These are phyloP conservation scores for Ogataea nitratoaversa DNA, from an alignment of 805 yeast species.

Conservation along the genomic window DNA sequence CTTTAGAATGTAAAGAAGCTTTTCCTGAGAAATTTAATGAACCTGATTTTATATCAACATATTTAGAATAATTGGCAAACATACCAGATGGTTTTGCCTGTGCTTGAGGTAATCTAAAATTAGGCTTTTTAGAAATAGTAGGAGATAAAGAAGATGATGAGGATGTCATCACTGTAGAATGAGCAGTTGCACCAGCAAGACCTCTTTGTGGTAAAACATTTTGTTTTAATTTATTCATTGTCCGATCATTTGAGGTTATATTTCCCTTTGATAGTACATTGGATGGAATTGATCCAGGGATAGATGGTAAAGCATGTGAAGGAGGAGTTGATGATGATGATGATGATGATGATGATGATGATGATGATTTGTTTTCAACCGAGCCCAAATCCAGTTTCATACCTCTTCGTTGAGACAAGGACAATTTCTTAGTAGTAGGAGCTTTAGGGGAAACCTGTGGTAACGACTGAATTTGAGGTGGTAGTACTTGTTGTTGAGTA, in stretches of 20 bases:
- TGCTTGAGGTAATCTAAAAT: slow-evolving; percentile 22
- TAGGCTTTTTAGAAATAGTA: slow-evolving; percentile 16
- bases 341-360: slow-evolving; percentile 9
- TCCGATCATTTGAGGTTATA: slow-evolving; percentile 3
- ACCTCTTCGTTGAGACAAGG: slow-evolving; percentile 52
- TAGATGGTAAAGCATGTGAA: too few relatives aligned
- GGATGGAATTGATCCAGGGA: slow-evolving; percentile 19
- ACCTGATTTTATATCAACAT: slow-evolving; percentile 89
- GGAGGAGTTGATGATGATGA: neutral
- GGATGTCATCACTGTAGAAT: slow-evolving; percentile 10
- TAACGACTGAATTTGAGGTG: neutral
- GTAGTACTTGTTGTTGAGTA: neutral
- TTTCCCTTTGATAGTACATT: neutral
- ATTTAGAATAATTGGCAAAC: slow-evolving; percentile 81
- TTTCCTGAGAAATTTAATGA: slow-evolving; percentile 89
- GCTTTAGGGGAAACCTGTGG: slow-evolving; percentile 6
- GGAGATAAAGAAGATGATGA: slow-evolving; percentile 15
- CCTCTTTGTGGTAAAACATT: slow-evolving; percentile 24
- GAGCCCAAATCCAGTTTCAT: slow-evolving; percentile 41
- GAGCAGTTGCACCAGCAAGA: slow-evolving; percentile 17
- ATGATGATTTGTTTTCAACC: neutral
- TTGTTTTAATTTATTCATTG: slow-evolving; percentile 17
- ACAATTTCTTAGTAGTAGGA: slow-evolving; percentile 33
- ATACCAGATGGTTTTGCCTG: slow-evolving; percentile 46
- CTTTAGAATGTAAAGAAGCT: slow-evolving; percentile 85